Evolutionary conservation across 768 basidiomycete genomes (phyloP).

Genomic region (Phylloporus scabripes): DNA sequence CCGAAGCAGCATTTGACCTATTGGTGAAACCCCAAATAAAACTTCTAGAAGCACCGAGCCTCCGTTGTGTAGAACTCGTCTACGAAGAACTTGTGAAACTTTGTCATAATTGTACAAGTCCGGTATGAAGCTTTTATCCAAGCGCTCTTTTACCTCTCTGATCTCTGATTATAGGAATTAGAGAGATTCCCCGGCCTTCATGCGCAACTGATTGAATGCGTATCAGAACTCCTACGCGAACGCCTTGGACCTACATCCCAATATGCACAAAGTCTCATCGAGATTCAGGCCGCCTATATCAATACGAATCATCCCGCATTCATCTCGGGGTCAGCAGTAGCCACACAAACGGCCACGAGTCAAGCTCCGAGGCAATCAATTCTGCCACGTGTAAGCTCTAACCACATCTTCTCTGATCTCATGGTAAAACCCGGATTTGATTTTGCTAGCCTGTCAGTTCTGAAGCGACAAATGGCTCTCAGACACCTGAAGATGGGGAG

Average conservation of each 20-base stretch:
- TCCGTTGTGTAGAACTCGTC: slow-evolving; percentile 95
- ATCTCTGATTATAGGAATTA: slow-evolving; percentile 58
- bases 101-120: slow-evolving; percentile 95
- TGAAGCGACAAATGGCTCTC: slow-evolving; percentile 55
- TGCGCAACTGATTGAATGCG: slow-evolving; percentile 89
- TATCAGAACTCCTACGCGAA: slow-evolving; percentile 94
- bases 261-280: slow-evolving; percentile 93
- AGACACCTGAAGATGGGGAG: slow-evolving; percentile 55
- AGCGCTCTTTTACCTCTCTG: slow-evolving; percentile 7
- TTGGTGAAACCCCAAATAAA: slow-evolving; percentile 98
- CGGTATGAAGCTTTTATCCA: slow-evolving; percentile 45
- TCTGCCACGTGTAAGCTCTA: slow-evolving; percentile 48
- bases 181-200: slow-evolving; percentile 93
- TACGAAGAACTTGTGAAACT: slow-evolving; percentile 99
- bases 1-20: slow-evolving; percentile 94
- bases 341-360: slow-evolving; percentile 44
- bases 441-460: slow-evolving; percentile 51
- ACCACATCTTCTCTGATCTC: slow-evolving; percentile 8
- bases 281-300: slow-evolving; percentile 98
- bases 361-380: slow-evolving; percentile 39
- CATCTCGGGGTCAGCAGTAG: slow-evolving; percentile 68
- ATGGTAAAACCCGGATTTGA: slow-evolving; percentile 4
- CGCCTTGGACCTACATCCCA: slow-evolving; percentile 93
- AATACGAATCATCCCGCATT: slow-evolving; percentile 99
- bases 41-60: slow-evolving; percentile 86